Percentiles rank a stretch among this genome's conserved stretches.
These are phyloP conservation scores for Taphrina confusa DNA, from an alignment of 1,139 yeast genomes.

Conservation along the genomic window DNA sequence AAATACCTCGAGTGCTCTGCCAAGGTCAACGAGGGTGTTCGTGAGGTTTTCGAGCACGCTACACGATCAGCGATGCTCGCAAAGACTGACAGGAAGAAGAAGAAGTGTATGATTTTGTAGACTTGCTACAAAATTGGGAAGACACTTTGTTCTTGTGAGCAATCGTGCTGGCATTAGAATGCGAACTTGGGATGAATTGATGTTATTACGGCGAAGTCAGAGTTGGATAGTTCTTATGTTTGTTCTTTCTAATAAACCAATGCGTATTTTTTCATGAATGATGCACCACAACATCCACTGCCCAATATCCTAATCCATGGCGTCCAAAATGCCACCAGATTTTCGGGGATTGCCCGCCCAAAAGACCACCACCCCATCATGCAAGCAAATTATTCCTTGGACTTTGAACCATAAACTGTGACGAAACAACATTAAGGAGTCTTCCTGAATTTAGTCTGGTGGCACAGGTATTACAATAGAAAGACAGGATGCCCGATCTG, in stretches of 20 bases:
- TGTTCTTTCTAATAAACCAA: conserved; percentile 16
- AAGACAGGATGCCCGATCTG: conserved; percentile 16
- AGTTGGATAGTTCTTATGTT: conserved; percentile 5
- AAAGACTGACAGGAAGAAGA: conserved; percentile 37
- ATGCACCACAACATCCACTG: background rate
- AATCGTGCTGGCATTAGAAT: conserved; percentile 16
- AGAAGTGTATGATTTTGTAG: conserved; percentile 36
- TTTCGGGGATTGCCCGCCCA: too few relatives aligned
- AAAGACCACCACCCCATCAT: too few relatives aligned
- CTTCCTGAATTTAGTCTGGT: too few relatives aligned
- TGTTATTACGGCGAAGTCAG: conserved; percentile 22
- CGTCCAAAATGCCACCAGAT: too few relatives aligned
- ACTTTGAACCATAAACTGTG: too few relatives aligned
- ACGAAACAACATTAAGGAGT: too few relatives aligned
- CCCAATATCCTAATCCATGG: background rate
- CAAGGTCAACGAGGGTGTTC: conserved; percentile 59
- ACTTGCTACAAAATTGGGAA: background rate
- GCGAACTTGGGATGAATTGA: conserved; percentile 17
- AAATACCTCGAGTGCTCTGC: conserved; percentile 93
- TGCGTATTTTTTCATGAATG: too few relatives aligned
- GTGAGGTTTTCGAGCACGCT: conserved; percentile 44
- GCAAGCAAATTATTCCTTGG: too few relatives aligned
- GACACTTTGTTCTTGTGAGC: conserved; percentile 4
- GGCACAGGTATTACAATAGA: background rate
- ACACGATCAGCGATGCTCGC: conserved; percentile 51